A percentile compares a stretch with the other conserved stretches of the same genome.
Evolutionary conservation across 805 yeast species (phyloP).

Genomic region (Cyberlindnera suaveolens): DNA sequence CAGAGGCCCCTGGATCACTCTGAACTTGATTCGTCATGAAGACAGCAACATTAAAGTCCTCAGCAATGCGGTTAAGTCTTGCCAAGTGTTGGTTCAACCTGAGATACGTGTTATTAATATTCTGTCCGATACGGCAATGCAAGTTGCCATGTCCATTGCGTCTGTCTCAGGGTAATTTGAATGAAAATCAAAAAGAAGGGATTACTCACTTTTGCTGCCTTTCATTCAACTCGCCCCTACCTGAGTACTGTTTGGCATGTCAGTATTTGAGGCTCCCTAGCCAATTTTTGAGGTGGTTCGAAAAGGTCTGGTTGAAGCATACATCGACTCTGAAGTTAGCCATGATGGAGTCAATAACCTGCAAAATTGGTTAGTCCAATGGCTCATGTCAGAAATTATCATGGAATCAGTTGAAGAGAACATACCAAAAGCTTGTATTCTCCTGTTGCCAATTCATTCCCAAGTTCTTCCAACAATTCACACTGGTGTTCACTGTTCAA

Average conservation of each 20-base stretch:
- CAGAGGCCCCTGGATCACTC: slow-evolving; percentile 79
- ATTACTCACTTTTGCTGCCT: slow-evolving; percentile 51
- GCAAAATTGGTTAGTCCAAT: not conserved
- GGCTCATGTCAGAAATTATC: too few relatives aligned
- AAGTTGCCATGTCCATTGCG: not conserved
- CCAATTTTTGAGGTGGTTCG: not conserved
- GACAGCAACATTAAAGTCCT: slow-evolving; percentile 73
- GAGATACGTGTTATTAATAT: slow-evolving; percentile 15
- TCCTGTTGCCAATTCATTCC: slow-evolving; percentile 61
- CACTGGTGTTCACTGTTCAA: slow-evolving; percentile 74
- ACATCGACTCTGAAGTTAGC: slow-evolving; percentile 70
- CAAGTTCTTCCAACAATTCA: slow-evolving; percentile 63
- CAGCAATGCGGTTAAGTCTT: slow-evolving; percentile 54
- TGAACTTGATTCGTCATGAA: slow-evolving; percentile 75
- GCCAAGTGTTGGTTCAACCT: slow-evolving; percentile 47
- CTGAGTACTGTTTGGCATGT: slow-evolving; percentile 40
- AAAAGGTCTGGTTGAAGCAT: slow-evolving; percentile 3
- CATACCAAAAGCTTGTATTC: slow-evolving; percentile 51
- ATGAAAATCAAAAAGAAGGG: slow-evolving; percentile 16
- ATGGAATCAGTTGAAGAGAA: not conserved
- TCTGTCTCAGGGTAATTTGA: slow-evolving; percentile 37
- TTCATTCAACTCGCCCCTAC: slow-evolving; percentile 72
- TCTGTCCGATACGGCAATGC: not conserved
- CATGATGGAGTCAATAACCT: slow-evolving; percentile 67
- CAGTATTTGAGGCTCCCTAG: slow-evolving; percentile 1